Percentiles rank a stretch among this genome's conserved stretches.
These are phyloP conservation scores for Musa itinerans DNA, from an alignment of 176 grass and related monocot species.

Conservation along the genomic window DNA sequence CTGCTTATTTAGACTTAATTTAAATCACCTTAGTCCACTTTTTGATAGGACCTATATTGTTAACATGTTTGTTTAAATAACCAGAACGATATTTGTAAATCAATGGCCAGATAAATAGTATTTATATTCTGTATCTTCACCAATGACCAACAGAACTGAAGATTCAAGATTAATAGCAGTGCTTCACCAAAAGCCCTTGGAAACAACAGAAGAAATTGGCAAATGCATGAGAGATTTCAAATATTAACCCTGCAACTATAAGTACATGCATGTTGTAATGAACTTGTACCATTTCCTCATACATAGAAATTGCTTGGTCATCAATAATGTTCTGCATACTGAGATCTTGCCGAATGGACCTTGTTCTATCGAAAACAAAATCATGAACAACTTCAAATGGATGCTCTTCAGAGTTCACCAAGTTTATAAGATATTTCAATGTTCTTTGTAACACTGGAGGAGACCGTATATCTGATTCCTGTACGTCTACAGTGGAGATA, in stretches of 20 bases:
- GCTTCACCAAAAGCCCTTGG: not conserved
- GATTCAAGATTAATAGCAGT: not conserved
- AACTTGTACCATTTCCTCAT: slow-evolving; percentile 66
- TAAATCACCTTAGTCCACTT: not conserved
- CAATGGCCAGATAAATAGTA: not conserved
- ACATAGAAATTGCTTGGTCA: slow-evolving; percentile 62
- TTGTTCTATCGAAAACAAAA: slow-evolving; percentile 92
- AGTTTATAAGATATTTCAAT: slow-evolving; percentile 58
- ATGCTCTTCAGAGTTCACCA: slow-evolving; percentile 48
- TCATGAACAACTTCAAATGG: slow-evolving; percentile 75
- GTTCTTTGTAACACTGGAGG: slow-evolving; percentile 55
- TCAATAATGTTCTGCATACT: slow-evolving; percentile 71
- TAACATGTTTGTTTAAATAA: not conserved
- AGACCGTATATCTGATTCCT: slow-evolving; percentile 59
- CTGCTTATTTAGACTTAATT: not conserved
- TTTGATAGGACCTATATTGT: not conserved
- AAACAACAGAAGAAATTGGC: not conserved
- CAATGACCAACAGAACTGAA: not conserved
- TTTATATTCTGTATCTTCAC: not conserved
- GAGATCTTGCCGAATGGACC: slow-evolving; percentile 80
- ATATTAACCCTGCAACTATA: not conserved
- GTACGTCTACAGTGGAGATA: slow-evolving; percentile 41
- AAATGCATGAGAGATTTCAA: not conserved
- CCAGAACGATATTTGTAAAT: not conserved
- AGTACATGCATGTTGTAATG: not conserved